phyloP scores from a whole-genome alignment of 495 filamentous ascomycete species.

The Penicillium alfredii region DNA sequence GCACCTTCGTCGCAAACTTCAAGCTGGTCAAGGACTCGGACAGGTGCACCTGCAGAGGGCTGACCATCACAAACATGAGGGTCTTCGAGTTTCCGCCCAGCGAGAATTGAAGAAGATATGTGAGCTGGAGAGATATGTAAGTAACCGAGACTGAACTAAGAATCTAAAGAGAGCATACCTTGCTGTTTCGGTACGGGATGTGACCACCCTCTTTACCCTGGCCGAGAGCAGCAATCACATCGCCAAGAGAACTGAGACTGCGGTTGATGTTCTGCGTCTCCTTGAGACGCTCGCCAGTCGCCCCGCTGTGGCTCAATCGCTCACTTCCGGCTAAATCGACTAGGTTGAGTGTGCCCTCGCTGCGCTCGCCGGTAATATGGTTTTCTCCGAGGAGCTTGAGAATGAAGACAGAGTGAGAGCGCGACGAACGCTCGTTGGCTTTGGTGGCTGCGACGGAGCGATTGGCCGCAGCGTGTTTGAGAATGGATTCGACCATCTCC shows the following conservation, averaged over 20 bases:
- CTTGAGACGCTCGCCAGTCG: slow-evolving; percentile 76
- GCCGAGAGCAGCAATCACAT: slow-evolving; percentile 88
- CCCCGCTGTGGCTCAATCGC: slow-evolving; percentile 75
- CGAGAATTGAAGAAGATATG: slow-evolving; percentile 91
- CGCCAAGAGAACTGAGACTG: slow-evolving; percentile 83
- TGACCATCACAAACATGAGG: slow-evolving; percentile 99
- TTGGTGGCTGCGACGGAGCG: slow-evolving; percentile 92
- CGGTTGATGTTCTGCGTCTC: slow-evolving; percentile 98
- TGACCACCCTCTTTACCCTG: slow-evolving; percentile 80
- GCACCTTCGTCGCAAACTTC: slow-evolving; percentile 92
- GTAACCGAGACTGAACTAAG: background rate
- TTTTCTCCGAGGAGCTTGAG: slow-evolving; percentile 81
- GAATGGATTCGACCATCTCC: slow-evolving; percentile 69
- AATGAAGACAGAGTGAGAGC: slow-evolving; percentile 95
- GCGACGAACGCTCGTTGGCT: slow-evolving; percentile 88
- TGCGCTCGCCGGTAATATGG: slow-evolving; percentile 70
- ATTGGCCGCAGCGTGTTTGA: slow-evolving; percentile 73
- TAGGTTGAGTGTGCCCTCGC: slow-evolving; percentile 90
- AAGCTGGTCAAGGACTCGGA: slow-evolving; percentile 91
- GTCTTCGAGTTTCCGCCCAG: slow-evolving; percentile 94
- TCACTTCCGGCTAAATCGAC: slow-evolving; percentile 95
- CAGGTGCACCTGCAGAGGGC: slow-evolving; percentile 83
- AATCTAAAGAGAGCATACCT: slow-evolving; percentile 47
- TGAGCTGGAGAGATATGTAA: slow-evolving; percentile 52
- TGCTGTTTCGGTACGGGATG: slow-evolving; percentile 92